Evolutionary conservation across 768 basidiomycete species (phyloP), one percentile per base, ranked within the genome.

Genomic region (Pleurotus giganteus): DNA sequence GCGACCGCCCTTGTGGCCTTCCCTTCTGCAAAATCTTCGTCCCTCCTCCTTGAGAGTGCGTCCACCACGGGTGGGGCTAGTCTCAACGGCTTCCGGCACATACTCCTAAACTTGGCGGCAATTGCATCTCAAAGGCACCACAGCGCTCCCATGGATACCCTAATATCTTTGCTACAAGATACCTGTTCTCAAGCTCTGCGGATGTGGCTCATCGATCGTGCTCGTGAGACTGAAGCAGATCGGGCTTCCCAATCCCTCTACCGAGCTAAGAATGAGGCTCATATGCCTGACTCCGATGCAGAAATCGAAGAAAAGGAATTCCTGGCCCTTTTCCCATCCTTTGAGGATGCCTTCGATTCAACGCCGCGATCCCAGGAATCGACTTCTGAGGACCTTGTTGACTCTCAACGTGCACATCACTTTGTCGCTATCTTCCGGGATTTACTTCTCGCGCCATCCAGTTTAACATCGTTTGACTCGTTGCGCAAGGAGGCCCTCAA

Each of bases 221-320:
- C 85, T 27, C 85, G 82, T 60, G 84, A 85, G 56, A 79, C 81
- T 32, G 79, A 89, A 58, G 75, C 70, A n/a, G 80, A 82, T 28
- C 77, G 80, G 23, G 83, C 82, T 11, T 80, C 85, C 0, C 81
- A 80, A 24, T 88, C 89, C 19, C 70, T 98, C 2, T 99, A 98
- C 73, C 85, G 88, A 23, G 75, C 76, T 44, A 82, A 78, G 34
- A 76, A 76, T 39, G 64, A 77, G 23, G 76, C 82, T 12, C 70
- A 89, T 44, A 72, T 78, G 26, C 77, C 77, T 26, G 67, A 77
- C 8, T 80, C 78, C 11, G 94, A 95, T 56, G 82, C 81, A 4
- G 89, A 93, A 62, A 65, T 81, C 32, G 93, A 97, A 65, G 90
- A 89, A 66, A 76, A 78, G 58, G 97, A 98, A 60, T 92, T 98